phyloP scores from a whole-genome alignment of 1,284 basidiomycete genomes.

The Ceratobasidium papillatum region DNA sequence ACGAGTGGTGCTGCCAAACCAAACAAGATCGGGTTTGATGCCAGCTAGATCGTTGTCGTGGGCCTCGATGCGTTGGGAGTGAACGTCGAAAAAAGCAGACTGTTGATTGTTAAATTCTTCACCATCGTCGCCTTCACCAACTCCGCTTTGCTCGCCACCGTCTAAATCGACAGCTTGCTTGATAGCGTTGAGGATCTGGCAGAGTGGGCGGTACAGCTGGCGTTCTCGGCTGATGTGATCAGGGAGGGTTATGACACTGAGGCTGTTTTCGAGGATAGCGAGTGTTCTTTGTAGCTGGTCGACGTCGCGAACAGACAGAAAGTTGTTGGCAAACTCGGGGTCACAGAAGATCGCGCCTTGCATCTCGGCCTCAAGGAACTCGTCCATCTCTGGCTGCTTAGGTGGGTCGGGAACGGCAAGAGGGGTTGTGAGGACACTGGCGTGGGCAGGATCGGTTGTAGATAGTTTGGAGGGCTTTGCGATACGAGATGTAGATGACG shows the following conservation, averaged over 20 bases:
- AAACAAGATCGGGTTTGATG: constrained; percentile 11
- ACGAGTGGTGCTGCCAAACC: background rate
- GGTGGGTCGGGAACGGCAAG: no score
- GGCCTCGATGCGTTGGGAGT: background rate
- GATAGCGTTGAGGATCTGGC: background rate
- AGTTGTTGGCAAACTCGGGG: background rate
- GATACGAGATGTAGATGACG: no score
- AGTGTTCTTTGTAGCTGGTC: no score
- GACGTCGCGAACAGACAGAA: no score
- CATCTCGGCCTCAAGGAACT: background rate
- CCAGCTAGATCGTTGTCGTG: background rate
- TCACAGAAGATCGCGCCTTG: background rate
- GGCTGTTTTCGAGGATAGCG: no score
- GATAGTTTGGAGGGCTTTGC: no score
- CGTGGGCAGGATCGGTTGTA: no score
- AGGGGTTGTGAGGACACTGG: no score
- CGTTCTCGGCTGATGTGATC: no score
- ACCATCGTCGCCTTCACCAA: background rate
- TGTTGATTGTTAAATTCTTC: no score
- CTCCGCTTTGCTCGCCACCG: background rate
- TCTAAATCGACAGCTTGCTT: background rate
- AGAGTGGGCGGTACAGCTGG: background rate
- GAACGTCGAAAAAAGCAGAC: background rate
- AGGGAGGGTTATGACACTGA: no score
- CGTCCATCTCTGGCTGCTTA: background rate